A percentile compares a stretch with the other conserved stretches of the same genome.
phyloP scores from a whole-genome alignment of 2,329 filamentous ascomycete species.

The Malbranchea cinnamomea region DNA sequence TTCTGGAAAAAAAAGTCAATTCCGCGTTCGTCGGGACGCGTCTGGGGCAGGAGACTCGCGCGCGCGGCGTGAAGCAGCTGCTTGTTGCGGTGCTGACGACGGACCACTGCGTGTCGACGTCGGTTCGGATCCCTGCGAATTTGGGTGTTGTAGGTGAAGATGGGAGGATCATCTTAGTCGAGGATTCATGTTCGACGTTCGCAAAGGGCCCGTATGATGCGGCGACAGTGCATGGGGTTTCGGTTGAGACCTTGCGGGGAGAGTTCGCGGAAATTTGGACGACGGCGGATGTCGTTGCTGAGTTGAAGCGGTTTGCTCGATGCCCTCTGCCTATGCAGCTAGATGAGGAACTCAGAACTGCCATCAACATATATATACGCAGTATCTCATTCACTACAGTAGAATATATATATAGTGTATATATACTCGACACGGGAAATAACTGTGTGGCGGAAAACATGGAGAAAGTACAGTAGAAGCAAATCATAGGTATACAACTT shows the following conservation, averaged over 20 bases:
- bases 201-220: constrained; percentile 29
- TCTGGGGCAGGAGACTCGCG: constrained; percentile 24
- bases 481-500: too few relatives aligned
- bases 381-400: too few relatives aligned
- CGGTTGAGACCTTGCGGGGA: constrained; percentile 29
- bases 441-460: too few relatives aligned
- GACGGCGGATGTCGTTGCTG: constrained; percentile 23
- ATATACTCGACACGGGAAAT: too few relatives aligned
- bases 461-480: too few relatives aligned
- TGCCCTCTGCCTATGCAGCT: too few relatives aligned
- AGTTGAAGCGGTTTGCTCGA: too few relatives aligned
- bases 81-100: constrained; percentile 32
- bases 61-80: constrained; percentile 22
- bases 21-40: constrained; percentile 33
- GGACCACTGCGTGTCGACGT: constrained; percentile 37
- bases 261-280: constrained; percentile 31
- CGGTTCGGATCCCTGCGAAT: constrained; percentile 34
- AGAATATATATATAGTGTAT: too few relatives aligned
- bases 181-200: constrained; percentile 34
- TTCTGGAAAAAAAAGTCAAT: constrained; percentile 33
- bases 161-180: constrained; percentile 27
- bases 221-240: constrained; percentile 31
- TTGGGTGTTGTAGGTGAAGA: constrained; percentile 25
- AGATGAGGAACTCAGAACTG: too few relatives aligned
- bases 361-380: too few relatives aligned